These are phyloP conservation scores for Dendrobium nobile DNA, from an alignment of 106 monocot genomes.

Conservation along the genomic window DNA sequence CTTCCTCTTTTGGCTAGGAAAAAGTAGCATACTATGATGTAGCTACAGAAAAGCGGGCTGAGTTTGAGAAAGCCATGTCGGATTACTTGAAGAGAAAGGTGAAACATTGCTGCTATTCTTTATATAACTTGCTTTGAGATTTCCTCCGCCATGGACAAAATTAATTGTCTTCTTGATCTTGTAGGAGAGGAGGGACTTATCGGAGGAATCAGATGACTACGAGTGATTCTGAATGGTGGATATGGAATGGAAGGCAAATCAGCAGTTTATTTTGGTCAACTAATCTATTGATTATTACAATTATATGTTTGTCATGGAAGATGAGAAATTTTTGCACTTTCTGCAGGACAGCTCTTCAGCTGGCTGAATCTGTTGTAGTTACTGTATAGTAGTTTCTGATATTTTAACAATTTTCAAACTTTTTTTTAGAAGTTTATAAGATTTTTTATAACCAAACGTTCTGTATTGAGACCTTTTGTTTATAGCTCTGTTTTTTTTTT, in stretches of 20 bases:
- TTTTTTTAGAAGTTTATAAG: no score
- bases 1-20: slow-evolving; percentile 35
- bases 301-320: background rate
- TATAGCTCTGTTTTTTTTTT: no score
- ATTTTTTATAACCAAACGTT: no score
- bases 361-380: no score
- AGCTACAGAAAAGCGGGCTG: slow-evolving; percentile 82
- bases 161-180: background rate
- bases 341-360: no score
- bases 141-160: background rate
- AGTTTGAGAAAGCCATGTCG: slow-evolving; percentile 70
- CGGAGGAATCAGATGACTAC: background rate
- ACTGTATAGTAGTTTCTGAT: no score
- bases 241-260: background rate
- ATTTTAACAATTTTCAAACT: no score
- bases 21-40: slow-evolving; percentile 86
- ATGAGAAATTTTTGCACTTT: background rate
- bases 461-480: no score
- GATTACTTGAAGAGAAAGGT: slow-evolving; percentile 79
- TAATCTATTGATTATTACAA: no score
- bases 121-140: background rate
- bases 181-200: background rate
- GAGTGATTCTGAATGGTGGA: background rate
- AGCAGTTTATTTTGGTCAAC: background rate
- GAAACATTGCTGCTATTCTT: background rate